Conservation (phyloP, 192 early-diverging fungal species). For the Entomortierella beljakovae region DNA sequence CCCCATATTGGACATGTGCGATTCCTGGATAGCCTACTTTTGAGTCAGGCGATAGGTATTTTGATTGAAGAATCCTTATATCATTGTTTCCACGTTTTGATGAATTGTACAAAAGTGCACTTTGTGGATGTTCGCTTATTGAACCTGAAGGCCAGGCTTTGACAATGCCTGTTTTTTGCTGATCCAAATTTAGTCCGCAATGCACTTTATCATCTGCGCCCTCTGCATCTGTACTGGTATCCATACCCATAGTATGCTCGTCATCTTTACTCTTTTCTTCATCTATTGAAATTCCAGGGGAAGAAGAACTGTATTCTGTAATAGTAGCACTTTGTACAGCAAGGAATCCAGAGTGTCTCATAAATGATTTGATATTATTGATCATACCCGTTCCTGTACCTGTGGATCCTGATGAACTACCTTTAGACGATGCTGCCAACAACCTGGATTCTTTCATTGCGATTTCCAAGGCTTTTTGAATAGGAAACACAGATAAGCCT, state of each 20-base stretch:
- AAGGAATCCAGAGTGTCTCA: constrained; percentile 30
- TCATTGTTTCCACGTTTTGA: constrained; percentile 8
- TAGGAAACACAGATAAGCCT: constrained; percentile 41
- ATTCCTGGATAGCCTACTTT: constrained; percentile 37
- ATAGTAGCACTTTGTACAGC: constrained; percentile 25
- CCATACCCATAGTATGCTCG: background rate
- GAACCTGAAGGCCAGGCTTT: background rate
- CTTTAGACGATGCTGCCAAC: constrained; percentile 31
- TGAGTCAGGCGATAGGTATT: constrained; percentile 14
- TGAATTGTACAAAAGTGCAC: background rate
- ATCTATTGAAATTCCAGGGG: constrained; percentile 32
- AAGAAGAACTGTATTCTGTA: constrained; percentile 34
- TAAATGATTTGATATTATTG: constrained; percentile 43
- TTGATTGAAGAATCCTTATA: constrained; percentile 25
- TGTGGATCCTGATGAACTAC: constrained; percentile 29
- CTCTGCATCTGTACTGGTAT: background rate
- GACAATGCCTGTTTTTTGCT: background rate
- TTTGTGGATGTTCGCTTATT: background rate
- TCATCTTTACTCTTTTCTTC: constrained; percentile 16
- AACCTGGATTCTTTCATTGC: constrained; percentile 42
- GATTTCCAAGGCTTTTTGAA: constrained; percentile 51
- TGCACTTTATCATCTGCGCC: background rate
- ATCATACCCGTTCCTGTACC: constrained; percentile 37
- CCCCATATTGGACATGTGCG: constrained; percentile 19
- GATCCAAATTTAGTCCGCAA: background rate